A percentile compares a stretch with the other conserved stretches of the same genome.
Evolutionary conservation across 176 grass and related monocot genomes (phyloP).

Genomic region (Juncus effusus): DNA sequence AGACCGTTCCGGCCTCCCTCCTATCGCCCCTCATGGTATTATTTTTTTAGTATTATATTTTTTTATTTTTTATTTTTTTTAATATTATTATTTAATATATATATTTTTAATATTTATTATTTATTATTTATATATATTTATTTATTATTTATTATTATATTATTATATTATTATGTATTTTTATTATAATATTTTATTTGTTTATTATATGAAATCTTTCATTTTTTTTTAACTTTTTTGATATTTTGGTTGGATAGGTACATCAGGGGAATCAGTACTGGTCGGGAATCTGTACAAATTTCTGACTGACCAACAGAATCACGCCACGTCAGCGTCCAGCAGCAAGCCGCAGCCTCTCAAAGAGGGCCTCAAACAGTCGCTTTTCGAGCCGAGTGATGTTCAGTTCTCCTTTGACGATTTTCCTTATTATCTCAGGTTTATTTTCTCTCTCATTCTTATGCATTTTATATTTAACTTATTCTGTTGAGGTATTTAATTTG

Average conservation of each 20-base stretch:
- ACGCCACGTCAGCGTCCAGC: slow-evolving; percentile 23
- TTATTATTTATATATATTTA: no score
- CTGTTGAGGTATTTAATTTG: slow-evolving; percentile 1
- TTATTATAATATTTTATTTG: no score
- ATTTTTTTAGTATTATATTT: slow-evolving; percentile 6
- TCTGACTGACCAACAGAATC: slow-evolving; percentile 55
- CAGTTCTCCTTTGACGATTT: slow-evolving; percentile 74
- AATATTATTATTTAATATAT: no score
- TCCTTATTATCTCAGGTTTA: slow-evolving; percentile 88
- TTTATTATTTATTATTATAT: no score
- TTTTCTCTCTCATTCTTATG: slow-evolving; percentile 6
- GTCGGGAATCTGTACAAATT: slow-evolving; percentile 55
- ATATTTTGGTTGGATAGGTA: slow-evolving; percentile 11
- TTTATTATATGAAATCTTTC: no score
- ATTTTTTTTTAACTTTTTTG: no score
- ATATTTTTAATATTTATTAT: no score
- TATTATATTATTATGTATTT: no score
- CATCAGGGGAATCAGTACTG: slow-evolving; percentile 56
- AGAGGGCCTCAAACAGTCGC: slow-evolving; percentile 62
- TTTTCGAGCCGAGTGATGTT: slow-evolving; percentile 61
- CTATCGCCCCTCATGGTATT: slow-evolving; percentile 61
- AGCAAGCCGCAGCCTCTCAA: slow-evolving; percentile 52
- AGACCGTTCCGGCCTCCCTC: slow-evolving; percentile 48
- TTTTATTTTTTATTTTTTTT: slow-evolving; percentile 17
- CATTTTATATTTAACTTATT: neutral